Evolutionary conservation across 495 filamentous ascomycete genomes (phyloP), one percentile per base, ranked within the genome.

Genomic region (Neurospora sp.): DNA sequence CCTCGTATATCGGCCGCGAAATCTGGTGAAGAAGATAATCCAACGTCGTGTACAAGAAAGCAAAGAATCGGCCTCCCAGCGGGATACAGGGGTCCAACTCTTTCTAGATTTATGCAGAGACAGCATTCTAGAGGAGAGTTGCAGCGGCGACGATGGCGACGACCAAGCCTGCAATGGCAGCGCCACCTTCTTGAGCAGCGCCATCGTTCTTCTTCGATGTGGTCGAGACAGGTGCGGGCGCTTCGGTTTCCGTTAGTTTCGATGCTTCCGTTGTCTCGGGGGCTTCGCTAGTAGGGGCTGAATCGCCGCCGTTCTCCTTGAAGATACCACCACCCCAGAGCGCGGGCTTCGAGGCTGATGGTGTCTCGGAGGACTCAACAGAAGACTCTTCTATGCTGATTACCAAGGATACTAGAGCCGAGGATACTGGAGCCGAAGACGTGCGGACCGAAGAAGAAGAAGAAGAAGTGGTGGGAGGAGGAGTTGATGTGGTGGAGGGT

Each of bases 111-210:
- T 35, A 27, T 14, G 53, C 14, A 35, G 14, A 8, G 53, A 17
- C 2, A 8, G 53, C 53, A 65, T 27, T 65, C 16, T 71, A 86
- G 37, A 82, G 79, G 37, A 86, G 75, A 44, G 81, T 83, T 44
- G 80, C 79, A 5, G 83, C 83, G 22, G 83, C 84, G 16, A 86
- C 79, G 8, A 86, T 77, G 69, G 84, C 84, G 17, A 86, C 82
- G 37, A 86, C 78, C 38, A 86, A 75, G 22, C 83, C 83, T 17
- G 83, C 83, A 22, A 85, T 78, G 61, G 84, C 83, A 39, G 82
- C 77, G 14, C 82, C 81, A 20, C 81, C 79, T 71, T 84, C 80
- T 17, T 81, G 77, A 20, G 77, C 77, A 1, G 77, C 80, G 8
- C 76, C 80, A 22, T 77, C 83, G 75, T 84, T 83, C 71, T 81